Percentiles rank a stretch among this genome's conserved stretches.
phyloP scores from a whole-genome alignment of 2,329 filamentous ascomycete species.

The Paracoccidioides brasiliensis region DNA sequence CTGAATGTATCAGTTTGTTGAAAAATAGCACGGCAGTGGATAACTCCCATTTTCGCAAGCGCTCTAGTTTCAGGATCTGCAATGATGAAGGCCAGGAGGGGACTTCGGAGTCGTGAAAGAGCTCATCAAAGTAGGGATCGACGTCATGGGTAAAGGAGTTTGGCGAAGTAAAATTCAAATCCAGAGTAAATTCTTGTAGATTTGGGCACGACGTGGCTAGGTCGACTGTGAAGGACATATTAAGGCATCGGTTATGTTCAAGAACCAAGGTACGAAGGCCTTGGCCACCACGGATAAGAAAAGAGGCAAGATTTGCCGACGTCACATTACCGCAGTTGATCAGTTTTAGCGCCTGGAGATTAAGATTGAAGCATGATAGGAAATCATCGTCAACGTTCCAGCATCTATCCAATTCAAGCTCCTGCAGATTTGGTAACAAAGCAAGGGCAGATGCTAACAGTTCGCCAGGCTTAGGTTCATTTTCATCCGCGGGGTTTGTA shows the following conservation, averaged over 20 bases:
- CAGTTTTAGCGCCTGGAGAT: slow-evolving; percentile 55
- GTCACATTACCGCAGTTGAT: slow-evolving; percentile 67
- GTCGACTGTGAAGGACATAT: slow-evolving; percentile 57
- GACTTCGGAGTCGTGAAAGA: slow-evolving; percentile 45
- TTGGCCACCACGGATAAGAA: slow-evolving; percentile 53
- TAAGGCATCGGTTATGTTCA: slow-evolving; percentile 67
- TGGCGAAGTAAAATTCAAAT: slow-evolving; percentile 50
- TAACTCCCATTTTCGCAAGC: slow-evolving; percentile 62
- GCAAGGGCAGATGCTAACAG: slow-evolving; percentile 37
- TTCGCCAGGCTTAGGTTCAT: slow-evolving; percentile 2
- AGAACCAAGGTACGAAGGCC: slow-evolving; percentile 56
- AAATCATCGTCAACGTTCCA: slow-evolving; percentile 56
- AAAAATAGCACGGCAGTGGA: slow-evolving; percentile 65
- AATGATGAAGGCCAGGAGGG: slow-evolving; percentile 69
- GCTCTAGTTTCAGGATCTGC: slow-evolving; percentile 57
- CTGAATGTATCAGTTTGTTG: slow-evolving; percentile 60
- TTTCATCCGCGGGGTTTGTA: slow-evolving; percentile 8
- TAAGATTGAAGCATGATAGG: slow-evolving; percentile 54
- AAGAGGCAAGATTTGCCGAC: slow-evolving; percentile 51
- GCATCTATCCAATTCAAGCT: slow-evolving; percentile 62
- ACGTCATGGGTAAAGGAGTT: slow-evolving; percentile 47
- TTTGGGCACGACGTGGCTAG: slow-evolving; percentile 56
- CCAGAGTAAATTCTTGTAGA: slow-evolving; percentile 59
- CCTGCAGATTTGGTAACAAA: slow-evolving; percentile 50
- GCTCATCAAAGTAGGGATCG: slow-evolving; percentile 58